Conservation (phyloP, 225 moss, liverwort and hornwort species). For the Thuidium tamariscinum region DNA sequence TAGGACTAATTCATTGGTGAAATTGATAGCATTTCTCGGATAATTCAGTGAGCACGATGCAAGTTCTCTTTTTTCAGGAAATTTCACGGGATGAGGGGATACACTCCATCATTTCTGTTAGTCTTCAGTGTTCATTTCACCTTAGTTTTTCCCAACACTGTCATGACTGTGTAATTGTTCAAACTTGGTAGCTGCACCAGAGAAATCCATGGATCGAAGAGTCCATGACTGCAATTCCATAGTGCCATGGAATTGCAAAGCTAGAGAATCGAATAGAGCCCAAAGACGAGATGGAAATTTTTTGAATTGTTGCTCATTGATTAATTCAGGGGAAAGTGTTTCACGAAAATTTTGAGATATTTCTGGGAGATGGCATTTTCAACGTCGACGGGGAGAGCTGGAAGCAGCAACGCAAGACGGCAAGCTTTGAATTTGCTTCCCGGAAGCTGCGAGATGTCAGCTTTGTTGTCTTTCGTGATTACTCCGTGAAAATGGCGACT, state of each 20-base stretch:
- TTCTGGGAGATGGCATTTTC: conserved; percentile 73
- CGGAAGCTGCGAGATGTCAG: conserved; percentile 51
- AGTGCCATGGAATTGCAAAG: not conserved
- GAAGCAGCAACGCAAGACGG: conserved; percentile 64
- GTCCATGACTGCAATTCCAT: not conserved
- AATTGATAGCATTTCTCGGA: not conserved
- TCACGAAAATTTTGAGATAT: conserved; percentile 24
- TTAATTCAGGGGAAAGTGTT: conserved; percentile 27
- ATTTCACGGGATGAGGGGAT: not conserved
- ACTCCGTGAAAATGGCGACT: conserved; percentile 23
- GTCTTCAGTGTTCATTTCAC: not conserved
- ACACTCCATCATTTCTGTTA: not conserved
- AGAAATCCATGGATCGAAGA: not conserved
- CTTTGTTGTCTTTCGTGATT: conserved; percentile 23
- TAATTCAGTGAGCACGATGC: not conserved
- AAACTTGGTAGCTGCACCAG: not conserved
- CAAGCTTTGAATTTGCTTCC: conserved; percentile 55
- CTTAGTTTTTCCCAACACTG: not conserved
- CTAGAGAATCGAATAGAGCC: not conserved
- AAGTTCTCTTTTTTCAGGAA: not conserved
- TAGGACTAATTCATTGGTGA: not conserved
- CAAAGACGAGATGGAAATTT: not conserved
- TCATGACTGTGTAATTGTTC: not conserved
- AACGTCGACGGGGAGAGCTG: conserved; percentile 65
- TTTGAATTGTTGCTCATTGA: not conserved